phyloP scores from a whole-genome alignment of 805 yeast species.

The Barnettozyma sucrosica region DNA sequence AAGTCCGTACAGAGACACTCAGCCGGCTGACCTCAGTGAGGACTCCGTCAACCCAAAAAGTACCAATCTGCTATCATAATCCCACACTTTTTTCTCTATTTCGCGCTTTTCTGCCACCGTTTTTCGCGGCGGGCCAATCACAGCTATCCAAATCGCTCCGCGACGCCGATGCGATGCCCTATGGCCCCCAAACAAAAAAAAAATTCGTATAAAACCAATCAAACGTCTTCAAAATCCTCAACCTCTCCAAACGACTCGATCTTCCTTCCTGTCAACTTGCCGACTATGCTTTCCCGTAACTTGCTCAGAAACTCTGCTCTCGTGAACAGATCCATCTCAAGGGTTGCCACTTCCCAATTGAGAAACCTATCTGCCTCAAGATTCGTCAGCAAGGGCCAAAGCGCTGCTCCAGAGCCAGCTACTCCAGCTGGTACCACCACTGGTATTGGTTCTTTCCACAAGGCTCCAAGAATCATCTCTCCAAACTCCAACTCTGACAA shows the following conservation, averaged over 20 bases:
- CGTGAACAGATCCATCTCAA: constrained; percentile 3
- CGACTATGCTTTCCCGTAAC: constrained; percentile 4
- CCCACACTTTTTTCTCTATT: not conserved
- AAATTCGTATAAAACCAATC: not conserved
- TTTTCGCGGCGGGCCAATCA: not conserved
- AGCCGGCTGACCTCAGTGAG: not conserved
- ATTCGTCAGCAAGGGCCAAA: constrained; percentile 1
- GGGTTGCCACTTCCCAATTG: constrained; percentile 4
- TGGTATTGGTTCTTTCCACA: constrained; percentile 34
- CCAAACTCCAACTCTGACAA: constrained; percentile 21
- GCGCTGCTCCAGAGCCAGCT: not conserved
- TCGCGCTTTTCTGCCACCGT: not conserved
- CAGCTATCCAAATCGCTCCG: not conserved
- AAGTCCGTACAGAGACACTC: not conserved
- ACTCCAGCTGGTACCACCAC: constrained; percentile 14
- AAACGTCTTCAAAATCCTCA: not conserved
- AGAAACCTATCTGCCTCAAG: constrained; percentile 6
- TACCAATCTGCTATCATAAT: not conserved
- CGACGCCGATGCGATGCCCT: not conserved
- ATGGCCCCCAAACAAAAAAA: not conserved
- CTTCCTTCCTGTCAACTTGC: not conserved
- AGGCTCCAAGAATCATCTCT: constrained; percentile 34
- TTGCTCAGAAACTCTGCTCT: constrained; percentile 4
- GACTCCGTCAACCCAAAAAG: not conserved
- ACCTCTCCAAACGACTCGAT: not conserved